These are phyloP conservation scores for Aspergillus fijiensis DNA, from an alignment of 2,329 filamentous ascomycete species.

Conservation along the genomic window DNA sequence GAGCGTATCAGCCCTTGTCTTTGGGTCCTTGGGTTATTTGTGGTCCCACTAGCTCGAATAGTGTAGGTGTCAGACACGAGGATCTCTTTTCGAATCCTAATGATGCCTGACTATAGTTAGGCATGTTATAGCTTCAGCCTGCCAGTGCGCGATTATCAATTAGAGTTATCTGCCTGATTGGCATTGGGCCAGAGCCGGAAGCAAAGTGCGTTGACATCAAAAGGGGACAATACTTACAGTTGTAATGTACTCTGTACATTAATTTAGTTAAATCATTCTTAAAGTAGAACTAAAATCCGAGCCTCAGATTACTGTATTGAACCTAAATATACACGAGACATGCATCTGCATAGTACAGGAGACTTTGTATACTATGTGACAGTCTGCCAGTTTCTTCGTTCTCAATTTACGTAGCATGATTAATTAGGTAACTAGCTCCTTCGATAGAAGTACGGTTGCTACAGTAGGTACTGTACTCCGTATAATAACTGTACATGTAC, in stretches of 20 bases:
- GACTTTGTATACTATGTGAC: too few species aligned
- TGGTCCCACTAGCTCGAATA: neutral
- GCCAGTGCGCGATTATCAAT: neutral
- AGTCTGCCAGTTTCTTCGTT: too few species aligned
- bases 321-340: too few species aligned
- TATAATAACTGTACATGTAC: too few species aligned
- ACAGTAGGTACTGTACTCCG: too few species aligned
- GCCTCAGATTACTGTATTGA: neutral
- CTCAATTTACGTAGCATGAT: too few species aligned
- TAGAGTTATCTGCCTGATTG: conserved; percentile 1
- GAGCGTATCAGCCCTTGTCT: neutral
- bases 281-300: neutral
- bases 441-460: too few species aligned
- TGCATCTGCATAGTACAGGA: too few species aligned
- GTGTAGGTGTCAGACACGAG: neutral
- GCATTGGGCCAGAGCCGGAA: neutral
- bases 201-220: too few species aligned
- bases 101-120: conserved; percentile 2
- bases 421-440: too few species aligned
- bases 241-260: too few species aligned
- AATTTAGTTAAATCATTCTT: neutral
- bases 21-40: neutral
- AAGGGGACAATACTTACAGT: too few species aligned
- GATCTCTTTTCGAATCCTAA: neutral
- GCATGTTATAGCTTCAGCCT: neutral